phyloP scores from a whole-genome alignment of 1,284 basidiomycete species.

The Limonomyces culmigenus region DNA sequence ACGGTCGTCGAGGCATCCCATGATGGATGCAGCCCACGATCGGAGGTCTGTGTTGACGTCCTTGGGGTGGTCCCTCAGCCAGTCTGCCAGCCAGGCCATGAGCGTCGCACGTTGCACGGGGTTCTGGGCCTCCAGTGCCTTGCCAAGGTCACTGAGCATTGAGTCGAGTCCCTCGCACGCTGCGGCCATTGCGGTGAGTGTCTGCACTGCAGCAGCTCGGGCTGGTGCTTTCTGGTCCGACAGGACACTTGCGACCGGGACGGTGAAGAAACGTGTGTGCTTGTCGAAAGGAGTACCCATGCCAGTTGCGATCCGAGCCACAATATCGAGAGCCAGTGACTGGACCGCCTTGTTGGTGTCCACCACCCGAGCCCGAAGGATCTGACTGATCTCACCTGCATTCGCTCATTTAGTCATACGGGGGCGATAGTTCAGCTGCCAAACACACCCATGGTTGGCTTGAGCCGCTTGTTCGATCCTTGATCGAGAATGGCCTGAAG shows the following conservation, averaged over 20 bases:
- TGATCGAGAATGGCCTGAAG: conserved; percentile 77
- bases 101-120: conserved; percentile 79
- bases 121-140: conserved; percentile 75
- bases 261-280: conserved; percentile 60
- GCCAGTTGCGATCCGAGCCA: conserved; percentile 76
- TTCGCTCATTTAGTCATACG: conserved; percentile 3
- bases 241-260: conserved; percentile 71
- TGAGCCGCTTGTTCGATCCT: conserved; percentile 83
- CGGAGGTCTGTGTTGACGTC: conserved; percentile 53
- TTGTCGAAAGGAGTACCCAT: conserved; percentile 97
- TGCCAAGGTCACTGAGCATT: conserved; percentile 64
- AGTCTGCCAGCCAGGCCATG: conserved; percentile 73
- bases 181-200: conserved; percentile 72
- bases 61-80: conserved; percentile 54
- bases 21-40: conserved; percentile 52
- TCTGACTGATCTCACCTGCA: conserved; percentile 75
- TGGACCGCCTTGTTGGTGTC: conserved; percentile 96
- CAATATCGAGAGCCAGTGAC: conserved; percentile 76
- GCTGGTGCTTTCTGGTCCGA: conserved; percentile 89
- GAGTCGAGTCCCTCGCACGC: conserved; percentile 76
- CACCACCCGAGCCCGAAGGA: conserved; percentile 76
- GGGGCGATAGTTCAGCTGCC: conserved; percentile 1
- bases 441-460: conserved; percentile 70
- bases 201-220: conserved; percentile 61
- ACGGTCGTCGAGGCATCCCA: conserved; percentile 83